These are phyloP conservation scores for Phytophthora pinifolia DNA, from an alignment of 352 stramenopile genomes.

Conservation along the genomic window DNA sequence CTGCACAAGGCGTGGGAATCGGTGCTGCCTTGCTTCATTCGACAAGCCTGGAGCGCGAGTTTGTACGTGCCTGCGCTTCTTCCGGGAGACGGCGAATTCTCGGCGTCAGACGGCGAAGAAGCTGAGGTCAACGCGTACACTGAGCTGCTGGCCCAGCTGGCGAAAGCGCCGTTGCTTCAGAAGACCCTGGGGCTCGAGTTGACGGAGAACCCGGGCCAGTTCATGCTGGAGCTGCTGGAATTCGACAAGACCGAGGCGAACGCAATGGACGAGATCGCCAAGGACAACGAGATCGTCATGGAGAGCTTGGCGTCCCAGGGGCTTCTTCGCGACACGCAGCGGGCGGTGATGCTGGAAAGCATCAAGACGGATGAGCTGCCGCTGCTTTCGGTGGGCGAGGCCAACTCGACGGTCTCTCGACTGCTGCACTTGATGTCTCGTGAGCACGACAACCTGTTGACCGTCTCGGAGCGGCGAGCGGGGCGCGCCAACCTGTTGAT, in stretches of 20 bases:
- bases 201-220: slow-evolving; percentile 22
- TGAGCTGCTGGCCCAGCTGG: slow-evolving; percentile 28
- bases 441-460: slow-evolving; percentile 33
- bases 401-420: slow-evolving; percentile 37
- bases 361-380: slow-evolving; percentile 35
- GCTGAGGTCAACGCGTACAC: slow-evolving; percentile 24
- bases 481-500: slow-evolving; percentile 47
- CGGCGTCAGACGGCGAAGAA: slow-evolving; percentile 15
- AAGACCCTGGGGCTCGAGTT: slow-evolving; percentile 41
- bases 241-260: slow-evolving; percentile 44
- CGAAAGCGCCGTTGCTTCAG: slow-evolving; percentile 27
- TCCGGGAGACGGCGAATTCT: slow-evolving; percentile 29
- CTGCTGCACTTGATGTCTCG: slow-evolving; percentile 53
- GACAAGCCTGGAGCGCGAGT: slow-evolving; percentile 40
- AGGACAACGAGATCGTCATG: slow-evolving; percentile 66
- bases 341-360: slow-evolving; percentile 27
- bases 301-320: slow-evolving; percentile 58
- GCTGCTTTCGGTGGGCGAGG: slow-evolving; percentile 38
- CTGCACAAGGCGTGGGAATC: slow-evolving; percentile 50
- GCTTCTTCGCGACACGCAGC: slow-evolving; percentile 45
- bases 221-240: slow-evolving; percentile 40
- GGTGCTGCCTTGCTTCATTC: slow-evolving; percentile 31
- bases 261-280: slow-evolving; percentile 33
- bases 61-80: slow-evolving; percentile 36
- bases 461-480: slow-evolving; percentile 40